phyloP scores from a whole-genome alignment of 768 basidiomycete species.

The Exidia glandulosa region DNA sequence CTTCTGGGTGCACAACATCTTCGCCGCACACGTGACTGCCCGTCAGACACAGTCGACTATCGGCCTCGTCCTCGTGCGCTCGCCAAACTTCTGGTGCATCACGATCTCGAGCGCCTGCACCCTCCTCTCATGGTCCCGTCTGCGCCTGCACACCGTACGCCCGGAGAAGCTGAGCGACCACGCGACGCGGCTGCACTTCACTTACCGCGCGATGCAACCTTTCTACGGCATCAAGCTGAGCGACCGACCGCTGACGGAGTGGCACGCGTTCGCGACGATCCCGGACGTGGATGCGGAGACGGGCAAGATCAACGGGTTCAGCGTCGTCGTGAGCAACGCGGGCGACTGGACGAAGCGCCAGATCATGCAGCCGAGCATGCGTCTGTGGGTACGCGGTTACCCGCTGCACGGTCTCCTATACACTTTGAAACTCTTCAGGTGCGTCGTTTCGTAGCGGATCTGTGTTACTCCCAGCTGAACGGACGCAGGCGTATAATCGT shows the following conservation, averaged over 20 bases:
- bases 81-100: neutral
- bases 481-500: no score
- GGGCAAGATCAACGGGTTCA: neutral
- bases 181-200: constrained; percentile 5
- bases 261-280: neutral
- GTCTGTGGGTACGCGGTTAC: neutral
- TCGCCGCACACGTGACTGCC: neutral
- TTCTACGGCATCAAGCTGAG: neutral
- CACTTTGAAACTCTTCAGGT: neutral
- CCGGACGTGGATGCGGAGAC: neutral
- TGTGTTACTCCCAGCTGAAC: no score
- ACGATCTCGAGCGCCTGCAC: neutral
- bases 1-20: neutral
- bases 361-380: neutral
- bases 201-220: neutral
- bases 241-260: neutral
- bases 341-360: neutral
- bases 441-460: no score
- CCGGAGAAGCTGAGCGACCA: constrained; percentile 3
- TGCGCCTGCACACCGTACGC: neutral
- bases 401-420: neutral
- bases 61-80: neutral
- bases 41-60: neutral
- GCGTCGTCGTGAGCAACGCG: neutral
- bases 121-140: neutral